phyloP scores from a whole-genome alignment of 768 basidiomycete genomes.

The Pholiota molesta region DNA sequence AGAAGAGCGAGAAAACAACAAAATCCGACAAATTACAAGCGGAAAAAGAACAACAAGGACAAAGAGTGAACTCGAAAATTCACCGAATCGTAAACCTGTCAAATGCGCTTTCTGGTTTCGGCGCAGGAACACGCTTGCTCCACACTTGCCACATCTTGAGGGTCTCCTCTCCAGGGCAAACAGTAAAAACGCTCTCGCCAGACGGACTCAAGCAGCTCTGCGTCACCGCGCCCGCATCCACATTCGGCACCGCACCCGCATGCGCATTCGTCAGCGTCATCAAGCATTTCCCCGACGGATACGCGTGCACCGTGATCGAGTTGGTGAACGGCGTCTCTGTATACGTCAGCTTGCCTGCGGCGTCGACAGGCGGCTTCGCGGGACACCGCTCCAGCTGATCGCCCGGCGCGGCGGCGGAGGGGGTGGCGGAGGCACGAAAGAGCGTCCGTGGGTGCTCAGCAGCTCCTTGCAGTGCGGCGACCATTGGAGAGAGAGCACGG shows the following conservation, averaged over 20 bases:
- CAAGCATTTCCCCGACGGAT: constrained; percentile 59
- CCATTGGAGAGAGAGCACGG: constrained; percentile 69
- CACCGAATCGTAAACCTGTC: constrained; percentile 50
- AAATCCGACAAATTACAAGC: not conserved
- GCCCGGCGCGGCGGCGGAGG: constrained; percentile 35
- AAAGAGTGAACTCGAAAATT: constrained; percentile 6
- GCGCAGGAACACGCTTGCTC: constrained; percentile 37
- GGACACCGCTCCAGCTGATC: not conserved
- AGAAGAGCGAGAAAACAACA: not conserved
- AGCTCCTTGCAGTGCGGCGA: constrained; percentile 87
- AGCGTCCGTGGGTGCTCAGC: constrained; percentile 82
- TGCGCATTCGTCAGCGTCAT: constrained; percentile 63
- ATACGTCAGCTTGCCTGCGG: constrained; percentile 10
- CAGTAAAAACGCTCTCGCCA: constrained; percentile 65
- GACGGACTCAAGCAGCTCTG: constrained; percentile 68
- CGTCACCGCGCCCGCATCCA: constrained; percentile 55
- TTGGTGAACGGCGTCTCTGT: constrained; percentile 58
- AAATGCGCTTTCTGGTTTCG: constrained; percentile 45
- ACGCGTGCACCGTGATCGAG: constrained; percentile 70
- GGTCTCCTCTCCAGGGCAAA: constrained; percentile 64
- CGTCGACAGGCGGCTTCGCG: not conserved
- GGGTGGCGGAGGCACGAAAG: constrained; percentile 37
- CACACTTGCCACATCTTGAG: constrained; percentile 79
- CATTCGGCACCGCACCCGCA: constrained; percentile 47
- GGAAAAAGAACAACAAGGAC: not conserved